Evolutionary conservation across 441 rosid species (phyloP).

Genomic region (Capsella rubella): DNA sequence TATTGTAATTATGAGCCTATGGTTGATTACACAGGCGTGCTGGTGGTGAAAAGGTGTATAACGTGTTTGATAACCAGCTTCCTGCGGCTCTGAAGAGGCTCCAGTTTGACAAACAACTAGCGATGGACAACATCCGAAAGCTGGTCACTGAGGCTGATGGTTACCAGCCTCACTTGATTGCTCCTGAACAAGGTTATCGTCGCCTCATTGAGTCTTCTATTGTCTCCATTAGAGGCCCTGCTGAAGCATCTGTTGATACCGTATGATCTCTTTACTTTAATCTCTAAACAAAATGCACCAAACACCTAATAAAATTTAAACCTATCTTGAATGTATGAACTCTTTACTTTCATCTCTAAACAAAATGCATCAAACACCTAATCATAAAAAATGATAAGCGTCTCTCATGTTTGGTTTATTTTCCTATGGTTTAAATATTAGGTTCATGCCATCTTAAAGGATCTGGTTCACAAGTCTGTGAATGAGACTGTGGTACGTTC

Average conservation of each 20-base stretch:
- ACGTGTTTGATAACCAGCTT: slow-evolving; percentile 95
- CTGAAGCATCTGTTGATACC: slow-evolving; percentile 99
- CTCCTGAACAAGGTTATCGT: slow-evolving; percentile 99
- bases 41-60: slow-evolving; percentile 94
- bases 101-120: slow-evolving; percentile 95
- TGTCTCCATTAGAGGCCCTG: slow-evolving; percentile 91
- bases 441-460: slow-evolving; percentile 94
- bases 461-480: slow-evolving; percentile 91
- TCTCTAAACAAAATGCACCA: neutral
- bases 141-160: slow-evolving; percentile 99
- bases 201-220: slow-evolving; percentile 93
- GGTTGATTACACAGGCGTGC: slow-evolving; percentile 70
- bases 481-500: slow-evolving; percentile 80
- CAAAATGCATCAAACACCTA: slow-evolving; percentile 17
- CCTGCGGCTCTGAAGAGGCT: slow-evolving; percentile 97
- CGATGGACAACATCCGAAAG: slow-evolving; percentile 96
- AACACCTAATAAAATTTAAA: too few relatives aligned
- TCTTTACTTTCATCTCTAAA: slow-evolving; percentile 26
- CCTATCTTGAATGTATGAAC: slow-evolving; percentile 49
- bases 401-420: neutral
- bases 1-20: slow-evolving; percentile 3
- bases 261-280: slow-evolving; percentile 54
- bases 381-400: slow-evolving; percentile 5
- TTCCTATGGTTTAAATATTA: slow-evolving; percentile 37
- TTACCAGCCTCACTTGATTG: slow-evolving; percentile 97